Conservation (phyloP, 2,329 filamentous ascomycete genomes). For the Grosmannia penicillata region DNA sequence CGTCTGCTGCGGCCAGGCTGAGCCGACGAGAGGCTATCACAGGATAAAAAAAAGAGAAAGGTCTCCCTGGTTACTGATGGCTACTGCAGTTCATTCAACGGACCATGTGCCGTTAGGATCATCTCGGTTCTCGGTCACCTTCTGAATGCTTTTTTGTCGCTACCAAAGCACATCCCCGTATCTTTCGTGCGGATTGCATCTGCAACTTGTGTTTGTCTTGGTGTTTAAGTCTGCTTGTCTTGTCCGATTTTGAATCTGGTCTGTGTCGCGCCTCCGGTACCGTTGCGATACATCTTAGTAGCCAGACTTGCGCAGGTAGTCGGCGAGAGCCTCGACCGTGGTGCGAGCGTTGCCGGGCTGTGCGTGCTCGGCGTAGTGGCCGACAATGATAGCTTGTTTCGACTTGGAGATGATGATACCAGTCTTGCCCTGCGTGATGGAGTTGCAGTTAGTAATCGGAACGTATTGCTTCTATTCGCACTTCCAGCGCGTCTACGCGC, state of each 20-base stretch:
- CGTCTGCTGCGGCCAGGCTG: too few relatives aligned
- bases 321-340: constrained; percentile 69
- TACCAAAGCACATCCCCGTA: too few relatives aligned
- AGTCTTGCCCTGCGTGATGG: constrained; percentile 55
- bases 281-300: constrained; percentile 44
- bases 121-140: too few relatives aligned
- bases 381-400: constrained; percentile 73
- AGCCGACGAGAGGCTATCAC: too few relatives aligned
- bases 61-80: too few relatives aligned
- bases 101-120: too few relatives aligned
- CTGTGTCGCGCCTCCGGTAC: background rate
- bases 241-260: background rate
- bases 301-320: constrained; percentile 67
- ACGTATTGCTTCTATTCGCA: background rate
- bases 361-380: constrained; percentile 64
- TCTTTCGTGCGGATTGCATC: too few relatives aligned
- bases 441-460: background rate
- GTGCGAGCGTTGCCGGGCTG: constrained; percentile 62
- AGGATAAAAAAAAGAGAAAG: too few relatives aligned
- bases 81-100: too few relatives aligned
- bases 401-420: constrained; percentile 79
- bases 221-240: too few relatives aligned
- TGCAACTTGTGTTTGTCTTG: background rate
- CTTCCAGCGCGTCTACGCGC: too few relatives aligned
- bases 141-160: too few relatives aligned